These are phyloP conservation scores for Viridothelium virens DNA, from an alignment of 495 filamentous ascomycete genomes.

Conservation along the genomic window DNA sequence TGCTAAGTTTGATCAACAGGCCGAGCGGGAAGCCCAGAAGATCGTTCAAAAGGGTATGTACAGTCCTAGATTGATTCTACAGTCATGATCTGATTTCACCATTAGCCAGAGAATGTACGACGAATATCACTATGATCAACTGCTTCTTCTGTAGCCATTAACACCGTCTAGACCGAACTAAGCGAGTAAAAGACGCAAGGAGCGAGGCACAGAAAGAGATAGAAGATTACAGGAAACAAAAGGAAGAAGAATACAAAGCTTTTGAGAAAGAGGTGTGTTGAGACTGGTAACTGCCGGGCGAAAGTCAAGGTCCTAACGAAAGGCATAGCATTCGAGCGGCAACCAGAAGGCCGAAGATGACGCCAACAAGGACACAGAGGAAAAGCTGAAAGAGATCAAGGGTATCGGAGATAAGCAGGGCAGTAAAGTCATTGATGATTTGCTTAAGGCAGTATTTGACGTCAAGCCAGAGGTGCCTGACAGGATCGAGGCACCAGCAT, in stretches of 20 bases:
- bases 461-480: conserved; percentile 64
- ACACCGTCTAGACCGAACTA: conserved; percentile 69
- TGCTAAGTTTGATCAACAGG: conserved; percentile 49
- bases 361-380: conserved; percentile 72
- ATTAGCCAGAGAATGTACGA: conserved; percentile 65
- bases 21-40: conserved; percentile 97
- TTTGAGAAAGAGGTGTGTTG: conserved; percentile 76
- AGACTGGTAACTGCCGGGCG: neutral
- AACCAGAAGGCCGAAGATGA: conserved; percentile 84
- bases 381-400: conserved; percentile 74
- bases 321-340: conserved; percentile 67
- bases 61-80: conserved; percentile 1
- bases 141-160: conserved; percentile 10
- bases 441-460: conserved; percentile 70
- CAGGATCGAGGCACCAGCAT: conserved; percentile 26
- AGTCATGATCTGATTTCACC: conserved; percentile 32
- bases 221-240: conserved; percentile 81
- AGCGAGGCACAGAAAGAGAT: conserved; percentile 96
- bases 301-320: conserved; percentile 5
- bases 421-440: conserved; percentile 67
- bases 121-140: conserved; percentile 13
- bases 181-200: conserved; percentile 91
- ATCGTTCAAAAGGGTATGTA: conserved; percentile 89
- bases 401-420: conserved; percentile 68
- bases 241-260: conserved; percentile 91